Evolutionary conservation across 1,139 yeast genomes (phyloP).

Genomic region (Fermentozyma sake): DNA sequence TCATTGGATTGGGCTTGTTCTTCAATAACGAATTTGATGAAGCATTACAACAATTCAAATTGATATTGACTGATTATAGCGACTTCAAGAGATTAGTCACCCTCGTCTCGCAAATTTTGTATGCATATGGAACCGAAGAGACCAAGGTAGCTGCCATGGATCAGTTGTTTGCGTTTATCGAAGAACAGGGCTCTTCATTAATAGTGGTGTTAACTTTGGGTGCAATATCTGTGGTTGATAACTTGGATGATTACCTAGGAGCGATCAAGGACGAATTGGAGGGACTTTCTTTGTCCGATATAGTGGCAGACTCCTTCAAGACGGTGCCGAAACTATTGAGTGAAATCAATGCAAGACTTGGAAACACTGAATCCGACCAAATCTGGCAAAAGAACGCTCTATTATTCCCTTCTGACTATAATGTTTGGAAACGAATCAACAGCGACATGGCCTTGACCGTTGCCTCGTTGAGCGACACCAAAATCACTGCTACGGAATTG

Average conservation of each 20-base stretch:
- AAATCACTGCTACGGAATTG: conserved; percentile 49
- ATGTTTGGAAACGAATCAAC: conserved; percentile 65
- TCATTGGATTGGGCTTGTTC: conserved; percentile 66
- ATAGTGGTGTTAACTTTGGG: conserved; percentile 71
- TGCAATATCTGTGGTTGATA: conserved; percentile 69
- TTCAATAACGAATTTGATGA: conserved; percentile 58
- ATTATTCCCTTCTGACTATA: conserved; percentile 65
- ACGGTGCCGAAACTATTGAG: conserved; percentile 59
- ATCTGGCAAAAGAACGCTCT: conserved; percentile 71
- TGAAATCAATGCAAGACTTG: conserved; percentile 40
- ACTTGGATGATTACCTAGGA: conserved; percentile 52
- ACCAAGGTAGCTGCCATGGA: conserved; percentile 79
- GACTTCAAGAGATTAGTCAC: conserved; percentile 61
- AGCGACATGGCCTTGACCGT: conserved; percentile 41
- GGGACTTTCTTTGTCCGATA: conserved; percentile 42
- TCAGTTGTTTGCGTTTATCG: conserved; percentile 61
- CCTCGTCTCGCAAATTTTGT: conserved; percentile 72
- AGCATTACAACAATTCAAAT: conserved; percentile 63
- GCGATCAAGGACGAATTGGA: conserved; percentile 68
- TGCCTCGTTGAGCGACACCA: conserved; percentile 46
- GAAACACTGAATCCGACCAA: conserved; percentile 11
- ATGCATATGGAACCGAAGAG: conserved; percentile 68
- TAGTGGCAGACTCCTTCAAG: conserved; percentile 47
- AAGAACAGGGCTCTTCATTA: conserved; percentile 59
- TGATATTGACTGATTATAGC: conserved; percentile 44